Evolutionary conservation across 176 grass and related monocot species (phyloP), one percentile per base, ranked within the genome.

Genomic region (Triticum turgidum): DNA sequence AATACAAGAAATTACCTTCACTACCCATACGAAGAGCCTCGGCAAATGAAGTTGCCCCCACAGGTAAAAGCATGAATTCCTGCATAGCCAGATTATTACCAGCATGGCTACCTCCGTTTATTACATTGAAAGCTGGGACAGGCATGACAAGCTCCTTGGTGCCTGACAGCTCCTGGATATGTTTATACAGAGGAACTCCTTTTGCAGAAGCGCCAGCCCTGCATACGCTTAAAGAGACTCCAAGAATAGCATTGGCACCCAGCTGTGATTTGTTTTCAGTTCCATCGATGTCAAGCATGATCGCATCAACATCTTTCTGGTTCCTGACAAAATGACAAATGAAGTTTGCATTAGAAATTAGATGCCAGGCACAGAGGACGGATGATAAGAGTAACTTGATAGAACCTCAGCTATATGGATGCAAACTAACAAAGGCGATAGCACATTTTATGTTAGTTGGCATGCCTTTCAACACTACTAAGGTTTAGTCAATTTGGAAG

Each of bases 41-140:
- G 1, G 94, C 80, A 89, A 99, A 99, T 63, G 97, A 94, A 84
- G 84, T 49, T 24, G 97, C 94, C 65, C 97, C 97, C 34, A 99
- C 77, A 0, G 97, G 97, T 82, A 99, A 85, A 86, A 99, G 91
- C 94, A 99, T 99, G 85, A 99, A 96, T 69, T 98, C 97, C 82
- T 99, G 97, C 92, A 99, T 99, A 29, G 97, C 97, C 39, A 99
- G 82, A 82, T 96, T 96, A 73, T 99, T 99, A 76, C 97, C 97
- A n/a, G 97, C 94, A 86, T 99, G 97, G 73, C 94, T 99, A 62
- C 97, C 97, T 72, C 97, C 97, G 73, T 98, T 98, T 83, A 98
- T 98, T 38, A 98, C 97, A 83, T 98, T 98, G 64, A 98, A 98
- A 91, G 97, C 97, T 61, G 97, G 97, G 42, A 98, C 97, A 22